Conservation (phyloP, 2,329 filamentous ascomycete genomes). For the Fusarium sterilihyphosum region DNA sequence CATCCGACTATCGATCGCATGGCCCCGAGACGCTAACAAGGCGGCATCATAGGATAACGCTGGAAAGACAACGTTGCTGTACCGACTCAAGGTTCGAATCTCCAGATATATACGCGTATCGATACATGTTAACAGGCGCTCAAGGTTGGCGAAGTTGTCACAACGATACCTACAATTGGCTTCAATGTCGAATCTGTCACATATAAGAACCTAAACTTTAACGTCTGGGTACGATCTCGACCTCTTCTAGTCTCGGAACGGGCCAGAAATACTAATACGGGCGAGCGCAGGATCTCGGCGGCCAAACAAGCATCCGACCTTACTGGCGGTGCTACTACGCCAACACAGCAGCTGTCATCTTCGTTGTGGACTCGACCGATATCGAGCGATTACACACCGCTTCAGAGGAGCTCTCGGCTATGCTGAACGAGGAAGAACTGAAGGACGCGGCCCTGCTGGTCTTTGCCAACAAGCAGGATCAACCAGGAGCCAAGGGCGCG, state of each 20-base stretch:
- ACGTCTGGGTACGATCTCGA: slow-evolving; percentile 82
- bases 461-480: slow-evolving; percentile 99
- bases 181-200: slow-evolving; percentile 99
- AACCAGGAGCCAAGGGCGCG: slow-evolving; percentile 94
- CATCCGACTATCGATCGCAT: neutral
- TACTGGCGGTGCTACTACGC: slow-evolving; percentile 99
- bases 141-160: slow-evolving; percentile 97
- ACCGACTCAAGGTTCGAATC: slow-evolving; percentile 83
- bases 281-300: slow-evolving; percentile 79
- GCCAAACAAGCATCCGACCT: slow-evolving; percentile 97
- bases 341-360: slow-evolving; percentile 97
- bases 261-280: slow-evolving; percentile 9
- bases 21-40: slow-evolving; percentile 34
- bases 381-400: slow-evolving; percentile 94
- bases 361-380: slow-evolving; percentile 98
- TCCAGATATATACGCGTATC: neutral
- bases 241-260: neutral
- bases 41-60: slow-evolving; percentile 81
- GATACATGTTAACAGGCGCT: slow-evolving; percentile 20
- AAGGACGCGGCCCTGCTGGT: slow-evolving; percentile 92
- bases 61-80: slow-evolving; percentile 96
- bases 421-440: slow-evolving; percentile 97
- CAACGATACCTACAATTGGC: slow-evolving; percentile 98
- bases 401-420: slow-evolving; percentile 89
- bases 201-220: slow-evolving; percentile 98